phyloP scores from a whole-genome alignment of 345 rosid genomes.

The Tarenaya hassleriana region DNA sequence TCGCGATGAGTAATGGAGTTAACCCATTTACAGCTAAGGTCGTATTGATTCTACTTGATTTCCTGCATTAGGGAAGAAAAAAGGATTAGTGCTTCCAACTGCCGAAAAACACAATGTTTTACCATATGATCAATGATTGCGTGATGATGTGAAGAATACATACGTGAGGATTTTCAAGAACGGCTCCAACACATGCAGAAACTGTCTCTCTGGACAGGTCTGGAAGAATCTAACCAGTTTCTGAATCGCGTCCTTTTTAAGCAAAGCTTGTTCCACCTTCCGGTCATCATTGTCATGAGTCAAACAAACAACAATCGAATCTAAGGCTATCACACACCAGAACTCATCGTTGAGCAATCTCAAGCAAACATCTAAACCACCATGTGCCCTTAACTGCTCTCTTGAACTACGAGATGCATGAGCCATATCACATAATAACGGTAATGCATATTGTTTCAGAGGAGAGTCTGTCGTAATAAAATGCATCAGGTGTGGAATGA shows the following conservation, averaged over 20 bases:
- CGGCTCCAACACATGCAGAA: no score
- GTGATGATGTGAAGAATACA: no score
- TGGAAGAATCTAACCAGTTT: slow-evolving; percentile 88
- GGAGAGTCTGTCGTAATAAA: slow-evolving; percentile 73
- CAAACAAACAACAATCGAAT: slow-evolving; percentile 92
- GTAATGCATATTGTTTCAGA: slow-evolving; percentile 77
- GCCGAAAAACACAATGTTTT: no score
- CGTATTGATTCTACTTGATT: slow-evolving; percentile 85
- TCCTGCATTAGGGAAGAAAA: slow-evolving; percentile 48
- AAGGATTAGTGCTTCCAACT: slow-evolving; percentile 5
- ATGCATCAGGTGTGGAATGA: slow-evolving; percentile 92
- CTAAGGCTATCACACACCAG: slow-evolving; percentile 95
- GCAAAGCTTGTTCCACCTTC: slow-evolving; percentile 92
- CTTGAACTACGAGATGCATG: slow-evolving; percentile 97
- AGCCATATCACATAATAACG: slow-evolving; percentile 97
- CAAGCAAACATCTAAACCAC: slow-evolving; percentile 87
- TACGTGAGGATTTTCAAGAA: no score
- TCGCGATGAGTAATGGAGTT: slow-evolving; percentile 78
- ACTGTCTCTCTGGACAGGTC: slow-evolving; percentile 90
- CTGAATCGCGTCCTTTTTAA: slow-evolving; percentile 81
- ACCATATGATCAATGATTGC: no score
- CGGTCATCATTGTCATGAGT: slow-evolving; percentile 94
- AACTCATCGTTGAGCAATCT: slow-evolving; percentile 79
- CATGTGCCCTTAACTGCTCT: slow-evolving; percentile 96
- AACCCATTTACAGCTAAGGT: slow-evolving; percentile 94